Base-by-base conservation (phyloP, 441 rosid species). In the Breynia disticha region DNA sequence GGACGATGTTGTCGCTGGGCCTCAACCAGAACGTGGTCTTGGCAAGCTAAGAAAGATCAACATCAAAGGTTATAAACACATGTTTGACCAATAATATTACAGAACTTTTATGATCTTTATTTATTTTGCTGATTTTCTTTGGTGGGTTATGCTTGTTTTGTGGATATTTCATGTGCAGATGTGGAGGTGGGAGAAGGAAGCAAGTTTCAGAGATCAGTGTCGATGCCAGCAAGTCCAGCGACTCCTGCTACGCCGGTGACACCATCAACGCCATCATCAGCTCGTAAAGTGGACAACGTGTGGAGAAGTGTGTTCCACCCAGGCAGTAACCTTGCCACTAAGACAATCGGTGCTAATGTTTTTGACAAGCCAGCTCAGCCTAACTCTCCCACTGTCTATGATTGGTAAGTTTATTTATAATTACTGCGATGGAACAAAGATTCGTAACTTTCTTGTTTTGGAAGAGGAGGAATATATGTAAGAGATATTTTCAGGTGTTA, bases 231-330 rank as follows among this genome's bases (percentile, higher is more conserved):
- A n/a, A n/a, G n/a, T n/a, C n/a, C n/a, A n/a, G 60, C 19, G 44
- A 73, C 79, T 22, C 97, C 96, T 0, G 51, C 73, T 16, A 87
- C 94, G 0, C 97, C 97, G 13, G 65, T 50, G 28, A 87, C 95
- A 9, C 95, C 87, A 1, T 53, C 73, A 32, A 74, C 82, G 5
- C 95, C 87, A n/a, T 57, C 46, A 28, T 76, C 86, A 5, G 84
- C 72, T 0, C 82, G 79, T 37, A 91, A 72, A 65, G n/a, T n/a
- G n/a, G 93, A 85, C 7, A 91, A 88, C 80, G 95, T 91, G 50
- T 88, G 98, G 97, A 80, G 98, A 79, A 88, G 94, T 62, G 97
- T 91, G 45, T 91, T 91, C 71, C 59, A 90, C 68, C 98, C 96
- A 0, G 98, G 98, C 1, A 90, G 98, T 73, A 87, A 90, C 78